Base-by-base conservation (phyloP, 768 basidiomycete species). In the Epithele typhae region DNA sequence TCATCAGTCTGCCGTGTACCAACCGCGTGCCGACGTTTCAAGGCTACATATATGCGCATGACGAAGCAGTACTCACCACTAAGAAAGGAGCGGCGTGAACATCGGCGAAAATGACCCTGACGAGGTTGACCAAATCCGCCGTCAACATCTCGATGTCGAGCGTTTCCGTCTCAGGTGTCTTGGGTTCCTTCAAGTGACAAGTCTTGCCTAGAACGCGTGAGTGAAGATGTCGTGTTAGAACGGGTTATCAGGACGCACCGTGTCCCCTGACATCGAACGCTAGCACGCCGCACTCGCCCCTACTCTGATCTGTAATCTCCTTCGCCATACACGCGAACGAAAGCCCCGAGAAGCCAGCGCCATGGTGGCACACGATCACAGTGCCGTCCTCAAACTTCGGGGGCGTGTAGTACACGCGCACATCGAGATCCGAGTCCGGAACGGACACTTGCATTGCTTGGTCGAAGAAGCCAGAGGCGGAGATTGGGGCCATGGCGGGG, bases 271-370 rank as follows among this genome's bases (percentile, higher is more conserved):
- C 83, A 69, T 99, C 95, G 32, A 88, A 68, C 2, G 87, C 74
- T 40, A 99, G 57, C 14, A 97, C 76, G 0, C 95, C 94, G 40
- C 86, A 80, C 54, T 87, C 87, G 5, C 83, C 84, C 23, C 72
- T 73, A 34, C 80, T 77, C 62, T 74, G 53, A 35, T 68, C 76
- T 10, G 62, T 63, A 1, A 97, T 68, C 65, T 89, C 85, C 64
- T 84, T 85, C n/a, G 94, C 92, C 47, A 96, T 74, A 58, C 82
- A 84, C 2, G 96, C 93, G 63, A 95, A 99, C 53, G 81, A 89
- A 51, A 97, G 70, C 0, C 82, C 96, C 0, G 86, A 84, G 61
- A 92, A 92, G 12, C 96, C 96, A 0, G 92, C 95, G 1, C 96
- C 96, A 56, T 99, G 95, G 58, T 96, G 93, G 67, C 90, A 94